These are phyloP conservation scores for Dioscorea cayenensis DNA, from an alignment of 116 monocot genomes.

Conservation along the genomic window DNA sequence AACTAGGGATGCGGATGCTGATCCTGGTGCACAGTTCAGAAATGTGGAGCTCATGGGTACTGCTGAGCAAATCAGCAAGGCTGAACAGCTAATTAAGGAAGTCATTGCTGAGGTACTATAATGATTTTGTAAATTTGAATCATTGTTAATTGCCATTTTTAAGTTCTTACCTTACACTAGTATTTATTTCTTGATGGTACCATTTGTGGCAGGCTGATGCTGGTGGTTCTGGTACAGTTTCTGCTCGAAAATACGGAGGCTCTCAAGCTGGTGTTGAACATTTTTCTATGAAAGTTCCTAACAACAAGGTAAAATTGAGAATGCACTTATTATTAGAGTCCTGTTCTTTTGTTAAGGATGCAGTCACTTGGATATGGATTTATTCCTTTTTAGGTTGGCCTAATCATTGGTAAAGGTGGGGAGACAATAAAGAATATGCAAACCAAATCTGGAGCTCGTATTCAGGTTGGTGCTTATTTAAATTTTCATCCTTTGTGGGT, in stretches of 20 bases:
- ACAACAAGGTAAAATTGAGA: conserved; percentile 45
- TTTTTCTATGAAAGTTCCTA: conserved; percentile 73
- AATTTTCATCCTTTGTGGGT: background rate
- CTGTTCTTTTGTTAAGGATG: background rate
- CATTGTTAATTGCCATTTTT: background rate
- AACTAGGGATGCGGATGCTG: conserved; percentile 81
- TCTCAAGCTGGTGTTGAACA: conserved; percentile 43
- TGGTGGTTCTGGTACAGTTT: conserved; percentile 54
- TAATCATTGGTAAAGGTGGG: conserved; percentile 96
- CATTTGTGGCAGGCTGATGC: conserved; percentile 57
- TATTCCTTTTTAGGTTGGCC: conserved; percentile 57
- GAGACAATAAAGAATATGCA: conserved; percentile 97
- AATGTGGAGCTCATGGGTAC: conserved; percentile 71
- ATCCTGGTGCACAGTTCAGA: conserved; percentile 67
- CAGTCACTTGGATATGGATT: background rate
- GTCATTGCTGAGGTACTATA: conserved; percentile 44
- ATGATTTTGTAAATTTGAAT: background rate
- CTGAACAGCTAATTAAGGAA: conserved; percentile 64
- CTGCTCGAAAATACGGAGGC: conserved; percentile 31
- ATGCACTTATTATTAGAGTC: no score
- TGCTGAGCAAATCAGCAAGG: conserved; percentile 59
- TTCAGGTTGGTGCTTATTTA: conserved; percentile 41
- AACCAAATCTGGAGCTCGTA: conserved; percentile 76
- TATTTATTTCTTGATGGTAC: background rate
- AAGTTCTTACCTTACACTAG: background rate